Conservation (phyloP, 345 rosid species). For the Brassica napus region DNA sequence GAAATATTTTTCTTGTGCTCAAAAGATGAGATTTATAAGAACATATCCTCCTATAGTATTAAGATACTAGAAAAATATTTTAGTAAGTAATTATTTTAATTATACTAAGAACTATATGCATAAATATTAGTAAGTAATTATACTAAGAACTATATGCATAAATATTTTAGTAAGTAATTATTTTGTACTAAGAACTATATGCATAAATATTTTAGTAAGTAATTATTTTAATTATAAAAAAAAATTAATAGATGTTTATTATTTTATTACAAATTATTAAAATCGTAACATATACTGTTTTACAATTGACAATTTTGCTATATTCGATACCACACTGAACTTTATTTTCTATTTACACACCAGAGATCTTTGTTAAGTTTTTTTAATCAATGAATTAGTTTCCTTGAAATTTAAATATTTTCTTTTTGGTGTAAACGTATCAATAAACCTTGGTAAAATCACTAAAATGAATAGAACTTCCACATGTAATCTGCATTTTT, state of each 20-base stretch:
- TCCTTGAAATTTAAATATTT: not conserved
- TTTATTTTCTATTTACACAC: not conserved
- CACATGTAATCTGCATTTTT: not conserved
- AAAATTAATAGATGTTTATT: not conserved
- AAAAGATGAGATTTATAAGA: not conserved
- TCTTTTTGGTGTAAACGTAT: not conserved
- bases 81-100: not conserved
- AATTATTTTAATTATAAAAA: not conserved
- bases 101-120: too few relatives aligned
- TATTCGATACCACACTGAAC: not conserved
- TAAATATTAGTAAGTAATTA: too few relatives aligned
- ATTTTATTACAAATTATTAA: not conserved
- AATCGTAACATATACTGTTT: not conserved
- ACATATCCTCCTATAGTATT: not conserved
- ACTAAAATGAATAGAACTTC: not conserved
- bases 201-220: too few relatives aligned
- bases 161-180: not conserved
- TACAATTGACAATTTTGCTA: not conserved
- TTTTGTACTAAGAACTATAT: not conserved
- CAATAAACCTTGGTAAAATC: not conserved
- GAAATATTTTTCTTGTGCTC: not conserved
- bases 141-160: too few relatives aligned
- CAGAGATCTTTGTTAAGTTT: not conserved
- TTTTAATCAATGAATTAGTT: not conserved
- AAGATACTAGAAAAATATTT: not conserved